Evolutionary conservation across 306 rosid genomes (phyloP), one percentile per base, ranked within the genome.

Genomic region (Rosa persica): DNA sequence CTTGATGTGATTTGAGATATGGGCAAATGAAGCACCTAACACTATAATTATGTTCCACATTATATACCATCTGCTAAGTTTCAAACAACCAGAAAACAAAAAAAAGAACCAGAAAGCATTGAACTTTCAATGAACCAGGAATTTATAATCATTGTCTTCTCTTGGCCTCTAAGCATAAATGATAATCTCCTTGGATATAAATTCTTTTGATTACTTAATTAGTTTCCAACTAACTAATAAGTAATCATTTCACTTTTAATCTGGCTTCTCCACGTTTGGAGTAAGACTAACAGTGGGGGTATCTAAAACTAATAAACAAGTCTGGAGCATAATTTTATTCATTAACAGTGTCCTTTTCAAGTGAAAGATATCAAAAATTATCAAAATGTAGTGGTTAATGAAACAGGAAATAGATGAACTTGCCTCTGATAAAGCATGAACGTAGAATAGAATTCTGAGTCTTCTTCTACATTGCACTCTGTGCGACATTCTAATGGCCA

Each of bases 371-470:
- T 11, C 44, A 3, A 49, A 70, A 60, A 51, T 70, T 60, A 52
- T 44, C 16, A 73, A 51, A 11, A 12, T 64, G 4, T 34, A 3
- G 3, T 5, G 2, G 58, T 23, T 55, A 34, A 58, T 65, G 48
- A 8, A 72, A 76, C n/a, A 25, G 77, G 2, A 22, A 8, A 61
- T 27, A 36, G 3, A 75, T 73, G 78, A 76, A 88, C 94, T 83
- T 83, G 82, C 98, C 97, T 94, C 96, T 49, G 92, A 84, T 82
- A 86, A 54, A 67, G 85, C 86, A 88, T 94, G 98, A 84, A 79
- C 81, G 77, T 89, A 89, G 83, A 94, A 86, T 17, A 90, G 64
- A 86, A 84, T 66, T 78, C 78, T 89, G 39, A 79, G 86, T 86
- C 91, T 89, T 83, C 83, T 88, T 82, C 87, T 87, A 85, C 90